These are phyloP conservation scores for Epipyxis sp. DNA, from an alignment of 108 stramenopile species.

Conservation along the genomic window DNA sequence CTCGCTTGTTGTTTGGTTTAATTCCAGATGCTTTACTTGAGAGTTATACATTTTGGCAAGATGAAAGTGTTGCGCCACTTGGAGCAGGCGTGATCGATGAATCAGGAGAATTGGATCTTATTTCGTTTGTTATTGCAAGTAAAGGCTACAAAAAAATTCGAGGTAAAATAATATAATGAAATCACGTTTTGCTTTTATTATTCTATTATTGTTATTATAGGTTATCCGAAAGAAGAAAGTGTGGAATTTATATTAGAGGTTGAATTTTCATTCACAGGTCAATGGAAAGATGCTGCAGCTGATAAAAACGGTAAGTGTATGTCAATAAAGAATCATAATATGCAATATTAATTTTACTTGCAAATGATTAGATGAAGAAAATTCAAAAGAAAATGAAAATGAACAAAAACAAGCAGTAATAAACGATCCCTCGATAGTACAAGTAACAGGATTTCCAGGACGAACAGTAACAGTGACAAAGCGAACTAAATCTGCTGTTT, in stretches of 20 bases:
- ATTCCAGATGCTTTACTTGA: slow-evolving; percentile 84
- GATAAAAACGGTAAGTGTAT: too few species aligned
- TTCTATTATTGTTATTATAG: too few species aligned
- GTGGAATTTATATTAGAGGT: slow-evolving; percentile 31
- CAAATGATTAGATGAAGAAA: too few species aligned
- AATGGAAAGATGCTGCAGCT: slow-evolving; percentile 18
- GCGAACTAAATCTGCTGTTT: background rate
- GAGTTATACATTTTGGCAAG: slow-evolving; percentile 92
- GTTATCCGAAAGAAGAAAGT: slow-evolving; percentile 33
- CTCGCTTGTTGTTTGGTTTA: slow-evolving; percentile 78
- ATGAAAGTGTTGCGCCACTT: slow-evolving; percentile 39
- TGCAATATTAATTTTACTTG: too few species aligned
- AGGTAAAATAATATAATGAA: too few species aligned
- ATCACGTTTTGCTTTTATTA: too few species aligned
- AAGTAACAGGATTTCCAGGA: slow-evolving; percentile 33
- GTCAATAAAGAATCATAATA: too few species aligned
- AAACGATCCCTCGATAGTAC: background rate
- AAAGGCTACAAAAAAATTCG: slow-evolving; percentile 14
- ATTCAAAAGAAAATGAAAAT: too few species aligned
- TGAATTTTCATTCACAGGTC: slow-evolving; percentile 18
- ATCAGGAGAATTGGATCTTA: background rate
- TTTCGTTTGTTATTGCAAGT: slow-evolving; percentile 15
- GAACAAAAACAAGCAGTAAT: background rate
- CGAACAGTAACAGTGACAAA: slow-evolving; percentile 16
- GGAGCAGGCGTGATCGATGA: too few species aligned